Percentiles rank a stretch among this genome's conserved stretches.
Conservation (phyloP, 345 rosid genomes). For the Hypericum perforatum region DNA sequence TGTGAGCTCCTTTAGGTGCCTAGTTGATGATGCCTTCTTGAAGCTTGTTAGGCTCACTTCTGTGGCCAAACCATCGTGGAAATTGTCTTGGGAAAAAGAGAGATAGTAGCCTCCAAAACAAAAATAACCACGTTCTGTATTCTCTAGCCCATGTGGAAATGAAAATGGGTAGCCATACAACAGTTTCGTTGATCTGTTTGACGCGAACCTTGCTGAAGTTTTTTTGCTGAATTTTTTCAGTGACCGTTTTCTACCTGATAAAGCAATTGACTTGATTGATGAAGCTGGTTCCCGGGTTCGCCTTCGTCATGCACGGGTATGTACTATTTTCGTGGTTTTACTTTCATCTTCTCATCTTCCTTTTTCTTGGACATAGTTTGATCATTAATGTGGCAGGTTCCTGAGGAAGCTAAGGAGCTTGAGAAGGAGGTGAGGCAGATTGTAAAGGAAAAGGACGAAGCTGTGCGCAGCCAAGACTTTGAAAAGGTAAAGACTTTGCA, state of each 20-base stretch:
- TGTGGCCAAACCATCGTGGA: too few species aligned
- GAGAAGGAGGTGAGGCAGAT: constrained; percentile 91
- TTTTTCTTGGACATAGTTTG: not conserved
- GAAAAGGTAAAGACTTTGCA: constrained; percentile 52
- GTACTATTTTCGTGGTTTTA: not conserved
- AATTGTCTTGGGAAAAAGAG: too few species aligned
- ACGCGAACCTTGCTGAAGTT: too few species aligned
- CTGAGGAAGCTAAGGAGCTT: constrained; percentile 96
- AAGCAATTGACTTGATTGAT: constrained; percentile 64
- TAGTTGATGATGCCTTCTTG: too few species aligned
- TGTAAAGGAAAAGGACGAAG: constrained; percentile 92
- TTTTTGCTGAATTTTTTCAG: constrained; percentile 17
- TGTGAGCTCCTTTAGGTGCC: too few species aligned
- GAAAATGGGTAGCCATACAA: too few species aligned
- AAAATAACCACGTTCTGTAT: too few species aligned
- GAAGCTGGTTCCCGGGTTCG: constrained; percentile 65
- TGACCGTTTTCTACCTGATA: constrained; percentile 62
- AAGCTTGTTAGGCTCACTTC: too few species aligned
- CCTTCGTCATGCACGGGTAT: constrained; percentile 36
- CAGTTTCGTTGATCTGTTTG: too few species aligned
- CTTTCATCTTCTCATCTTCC: not conserved
- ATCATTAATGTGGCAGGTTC: constrained; percentile 41
- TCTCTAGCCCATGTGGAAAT: too few species aligned
- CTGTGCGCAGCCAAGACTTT: constrained; percentile 89
- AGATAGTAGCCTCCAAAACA: too few species aligned